phyloP scores from a whole-genome alignment of 352 stramenopile species.

The Pythium pyrilobum region DNA sequence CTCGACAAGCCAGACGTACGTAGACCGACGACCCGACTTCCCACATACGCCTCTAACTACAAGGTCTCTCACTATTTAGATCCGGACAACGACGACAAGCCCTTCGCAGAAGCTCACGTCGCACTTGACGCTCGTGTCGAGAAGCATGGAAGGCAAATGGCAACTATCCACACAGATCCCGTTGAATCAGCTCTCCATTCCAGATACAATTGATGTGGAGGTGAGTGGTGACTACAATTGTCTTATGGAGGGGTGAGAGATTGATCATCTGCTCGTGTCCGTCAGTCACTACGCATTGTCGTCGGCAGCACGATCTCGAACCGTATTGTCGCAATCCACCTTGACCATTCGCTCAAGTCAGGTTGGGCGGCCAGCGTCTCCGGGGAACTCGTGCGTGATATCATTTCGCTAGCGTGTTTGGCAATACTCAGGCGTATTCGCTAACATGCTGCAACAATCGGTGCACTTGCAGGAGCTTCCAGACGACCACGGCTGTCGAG shows the following conservation, averaged over 20 bases:
- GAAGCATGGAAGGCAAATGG: constrained; percentile 3
- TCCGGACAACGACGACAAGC: not conserved
- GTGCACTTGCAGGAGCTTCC: constrained; percentile 30
- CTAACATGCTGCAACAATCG: too few relatives aligned
- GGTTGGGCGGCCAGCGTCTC: constrained; percentile 31
- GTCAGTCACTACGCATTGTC: constrained; percentile 31
- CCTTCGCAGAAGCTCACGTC: not conserved
- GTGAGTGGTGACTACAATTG: constrained; percentile 13
- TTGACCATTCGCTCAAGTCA: constrained; percentile 19
- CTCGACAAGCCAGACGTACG: constrained; percentile 9
- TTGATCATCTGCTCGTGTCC: not conserved
- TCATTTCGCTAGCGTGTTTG: too few relatives aligned
- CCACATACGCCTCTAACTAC: too few relatives aligned
- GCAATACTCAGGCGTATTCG: too few relatives aligned
- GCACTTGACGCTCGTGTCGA: constrained; percentile 1
- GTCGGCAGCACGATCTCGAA: constrained; percentile 39
- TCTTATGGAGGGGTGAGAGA: too few relatives aligned
- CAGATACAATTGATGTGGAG: constrained; percentile 35
- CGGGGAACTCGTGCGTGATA: constrained; percentile 33
- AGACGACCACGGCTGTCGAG: constrained; percentile 37
- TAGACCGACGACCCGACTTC: too few relatives aligned
- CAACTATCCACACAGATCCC: not conserved
- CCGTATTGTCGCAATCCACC: constrained; percentile 29
- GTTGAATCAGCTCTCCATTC: constrained; percentile 9
- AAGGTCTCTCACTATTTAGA: not conserved